These are phyloP conservation scores for Biscogniauxia sp. DNA, from an alignment of 2,329 filamentous ascomycete genomes.

Conservation along the genomic window DNA sequence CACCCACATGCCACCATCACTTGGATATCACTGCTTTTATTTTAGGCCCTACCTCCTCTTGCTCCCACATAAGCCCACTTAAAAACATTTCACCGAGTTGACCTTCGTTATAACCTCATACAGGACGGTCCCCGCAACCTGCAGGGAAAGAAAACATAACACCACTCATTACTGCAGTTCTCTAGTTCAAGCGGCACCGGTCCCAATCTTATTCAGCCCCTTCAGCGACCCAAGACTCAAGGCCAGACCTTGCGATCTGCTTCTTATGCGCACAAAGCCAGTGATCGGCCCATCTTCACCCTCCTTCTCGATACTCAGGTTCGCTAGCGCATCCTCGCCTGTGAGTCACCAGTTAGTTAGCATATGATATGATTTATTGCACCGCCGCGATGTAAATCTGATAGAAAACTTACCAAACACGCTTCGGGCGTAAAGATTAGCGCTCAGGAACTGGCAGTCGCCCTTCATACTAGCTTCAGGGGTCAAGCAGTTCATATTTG, in stretches of 20 bases:
- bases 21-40: background rate
- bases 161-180: background rate
- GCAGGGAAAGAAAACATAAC: background rate
- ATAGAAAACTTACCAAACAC: slow-evolving; percentile 80
- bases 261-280: slow-evolving; percentile 96
- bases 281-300: slow-evolving; percentile 93
- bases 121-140: background rate
- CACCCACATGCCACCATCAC: background rate
- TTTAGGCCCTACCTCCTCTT: background rate
- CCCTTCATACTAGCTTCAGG: slow-evolving; percentile 95
- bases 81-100: background rate
- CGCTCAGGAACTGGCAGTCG: slow-evolving; percentile 96
- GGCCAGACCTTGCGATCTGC: slow-evolving; percentile 91
- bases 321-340: slow-evolving; percentile 98
- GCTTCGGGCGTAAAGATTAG: slow-evolving; percentile 92
- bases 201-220: slow-evolving; percentile 80
- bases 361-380: background rate
- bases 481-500: slow-evolving; percentile 97
- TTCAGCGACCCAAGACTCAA: slow-evolving; percentile 92
- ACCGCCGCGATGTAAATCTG: background rate
- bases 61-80: background rate
- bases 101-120: background rate
- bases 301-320: slow-evolving; percentile 96
- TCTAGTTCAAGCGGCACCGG: slow-evolving; percentile 32
- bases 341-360: slow-evolving; percentile 1